phyloP scores from a whole-genome alignment of 1,139 yeast species.

The Casaregolazyma lundiana region DNA sequence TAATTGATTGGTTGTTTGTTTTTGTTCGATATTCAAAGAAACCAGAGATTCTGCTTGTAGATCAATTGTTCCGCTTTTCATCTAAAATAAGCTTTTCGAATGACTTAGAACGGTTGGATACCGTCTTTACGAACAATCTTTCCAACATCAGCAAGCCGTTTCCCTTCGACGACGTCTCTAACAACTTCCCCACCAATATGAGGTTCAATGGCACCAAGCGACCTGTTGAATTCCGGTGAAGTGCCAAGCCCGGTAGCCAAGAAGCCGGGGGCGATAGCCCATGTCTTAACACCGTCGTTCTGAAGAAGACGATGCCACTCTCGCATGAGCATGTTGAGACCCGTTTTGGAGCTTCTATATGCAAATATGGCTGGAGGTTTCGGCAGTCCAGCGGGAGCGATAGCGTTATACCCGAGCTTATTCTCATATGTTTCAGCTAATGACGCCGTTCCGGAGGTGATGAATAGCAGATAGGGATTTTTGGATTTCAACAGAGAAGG shows the following conservation, averaged over 20 bases:
- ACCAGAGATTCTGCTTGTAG: no score
- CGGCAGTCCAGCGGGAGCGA: background rate
- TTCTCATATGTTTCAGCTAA: background rate
- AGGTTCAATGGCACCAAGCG: background rate
- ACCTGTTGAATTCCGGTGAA: background rate
- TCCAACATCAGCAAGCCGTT: background rate
- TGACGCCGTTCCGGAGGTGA: background rate
- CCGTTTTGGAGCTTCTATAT: background rate
- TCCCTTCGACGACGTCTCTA: background rate
- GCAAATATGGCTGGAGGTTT: background rate
- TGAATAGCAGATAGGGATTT: background rate
- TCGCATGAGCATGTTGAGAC: background rate
- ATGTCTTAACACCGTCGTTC: background rate
- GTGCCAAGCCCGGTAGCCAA: background rate
- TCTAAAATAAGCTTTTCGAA: no score
- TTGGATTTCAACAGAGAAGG: background rate
- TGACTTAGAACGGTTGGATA: background rate
- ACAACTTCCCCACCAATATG: background rate
- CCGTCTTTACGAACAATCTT: background rate
- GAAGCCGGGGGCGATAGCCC: background rate
- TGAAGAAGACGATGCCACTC: background rate
- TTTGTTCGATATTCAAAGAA: no score
- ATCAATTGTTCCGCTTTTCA: no score
- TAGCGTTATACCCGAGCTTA: background rate
- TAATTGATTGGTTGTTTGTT: no score